Conservation (phyloP, 129 eudicot species). For the Erigeron canadensis region DNA sequence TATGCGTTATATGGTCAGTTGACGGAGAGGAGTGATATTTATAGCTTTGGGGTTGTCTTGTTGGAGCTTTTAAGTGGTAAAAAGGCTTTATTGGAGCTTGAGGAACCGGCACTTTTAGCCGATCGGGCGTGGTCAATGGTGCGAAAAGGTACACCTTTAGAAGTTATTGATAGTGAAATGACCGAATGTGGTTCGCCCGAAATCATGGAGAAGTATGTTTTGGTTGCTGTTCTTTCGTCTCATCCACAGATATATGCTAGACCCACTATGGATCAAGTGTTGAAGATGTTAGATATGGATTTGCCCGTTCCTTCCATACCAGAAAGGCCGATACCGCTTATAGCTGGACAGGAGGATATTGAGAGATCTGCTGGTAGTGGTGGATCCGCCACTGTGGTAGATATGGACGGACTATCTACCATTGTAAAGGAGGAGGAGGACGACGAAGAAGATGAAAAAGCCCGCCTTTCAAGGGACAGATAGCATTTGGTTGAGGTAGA, state of each 20-base stretch:
- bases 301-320: conserved; percentile 71
- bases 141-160: conserved; percentile 61
- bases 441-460: conserved; percentile 15
- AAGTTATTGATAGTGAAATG: conserved; percentile 64
- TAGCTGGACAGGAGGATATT: conserved; percentile 59
- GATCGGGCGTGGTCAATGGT: conserved; percentile 97
- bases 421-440: not conserved
- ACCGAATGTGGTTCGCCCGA: conserved; percentile 62
- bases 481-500: conserved; percentile 11
- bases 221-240: conserved; percentile 82
- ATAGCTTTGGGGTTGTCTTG: conserved; percentile 83
- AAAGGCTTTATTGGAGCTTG: conserved; percentile 60
- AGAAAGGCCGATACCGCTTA: conserved; percentile 75
- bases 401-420: conserved; percentile 1
- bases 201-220: conserved; percentile 70
- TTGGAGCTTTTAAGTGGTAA: conserved; percentile 88
- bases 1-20: conserved; percentile 88
- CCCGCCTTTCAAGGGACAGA: conserved; percentile 32
- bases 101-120: conserved; percentile 54
- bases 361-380: conserved; percentile 62
- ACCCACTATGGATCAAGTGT: conserved; percentile 90
- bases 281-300: conserved; percentile 70
- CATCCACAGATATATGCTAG: conserved; percentile 88
- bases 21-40: conserved; percentile 91
- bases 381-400: conserved; percentile 34